Base-by-base conservation (phyloP, 805 yeast genomes). In the Kodamaea nitidulidarum region DNA sequence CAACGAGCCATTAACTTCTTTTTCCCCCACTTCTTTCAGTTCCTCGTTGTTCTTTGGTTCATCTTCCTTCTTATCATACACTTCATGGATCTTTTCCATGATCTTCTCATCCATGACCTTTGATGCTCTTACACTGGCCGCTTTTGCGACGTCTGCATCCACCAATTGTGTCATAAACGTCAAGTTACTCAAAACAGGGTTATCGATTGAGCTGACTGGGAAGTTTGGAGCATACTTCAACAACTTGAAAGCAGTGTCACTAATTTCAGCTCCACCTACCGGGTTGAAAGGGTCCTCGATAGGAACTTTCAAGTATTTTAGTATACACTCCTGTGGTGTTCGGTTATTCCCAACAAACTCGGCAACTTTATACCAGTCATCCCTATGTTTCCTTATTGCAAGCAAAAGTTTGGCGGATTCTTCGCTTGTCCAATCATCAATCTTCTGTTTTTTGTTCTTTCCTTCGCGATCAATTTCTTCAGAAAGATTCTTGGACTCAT, bases 131-230 rank as follows among this genome's bases (percentile, higher is more conserved):
- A 55, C 63, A 6, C 95, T 82, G 24, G 95, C 95, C 8, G 90
- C 88, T 40, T 80, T 78, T 0, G 91, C 96, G 15, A 84, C 84
- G 29, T 82, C 83, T 9, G 91, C 84, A 52, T 91, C 96, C 12
- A 88, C 95, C 36, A 90, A 63, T 27, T 87, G 81, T 0, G 90
- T 80, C 61, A 93, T 68, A 60, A 90, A 93, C 10, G 96, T 82
- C 46, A 93, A 74, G n/a, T 95, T 91, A 26, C 95, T 83, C 67
- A 93, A 73, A 3, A 93, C 88, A 2, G 99, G 98, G 60, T 93
- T 93, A 50, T 93, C 98, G 20, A 82, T 78, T 32, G 87, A 76
- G 26, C 87, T 78, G 36, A 86, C 82, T 10, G 98, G 96, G 36
- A 91, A 71, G 57, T 87, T 84, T 3, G 95, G 83, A 4, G 91